phyloP scores from a whole-genome alignment of 1,284 basidiomycete genomes.

The Trichosporon faecale region DNA sequence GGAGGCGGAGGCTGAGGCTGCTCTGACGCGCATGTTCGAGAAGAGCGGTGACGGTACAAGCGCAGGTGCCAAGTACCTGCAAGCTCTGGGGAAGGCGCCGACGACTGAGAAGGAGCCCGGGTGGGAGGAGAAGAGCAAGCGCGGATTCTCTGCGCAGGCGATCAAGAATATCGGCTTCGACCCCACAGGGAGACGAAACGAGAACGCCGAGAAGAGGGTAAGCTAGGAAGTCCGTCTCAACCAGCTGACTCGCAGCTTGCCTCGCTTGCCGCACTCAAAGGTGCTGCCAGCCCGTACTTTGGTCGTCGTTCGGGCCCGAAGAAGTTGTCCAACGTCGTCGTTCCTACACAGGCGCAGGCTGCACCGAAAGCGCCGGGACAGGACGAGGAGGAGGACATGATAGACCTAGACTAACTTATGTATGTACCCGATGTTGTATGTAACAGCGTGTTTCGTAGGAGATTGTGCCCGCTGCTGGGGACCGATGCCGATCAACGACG shows the following conservation, averaged over 20 bases:
- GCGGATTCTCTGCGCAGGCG: slow-evolving; percentile 43
- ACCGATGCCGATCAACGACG: neutral
- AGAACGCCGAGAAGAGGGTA: slow-evolving; percentile 30
- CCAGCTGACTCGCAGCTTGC: slow-evolving; percentile 20
- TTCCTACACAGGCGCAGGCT: neutral
- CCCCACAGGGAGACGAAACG: slow-evolving; percentile 30
- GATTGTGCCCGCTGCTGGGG: neutral
- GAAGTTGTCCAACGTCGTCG: slow-evolving; percentile 13
- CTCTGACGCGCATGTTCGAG: slow-evolving; percentile 60
- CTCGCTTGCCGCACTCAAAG: slow-evolving; percentile 23
- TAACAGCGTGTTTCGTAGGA: neutral
- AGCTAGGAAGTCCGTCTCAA: slow-evolving; percentile 3
- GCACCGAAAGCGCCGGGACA: neutral
- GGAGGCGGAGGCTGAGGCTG: slow-evolving; percentile 60
- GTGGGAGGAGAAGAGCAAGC: slow-evolving; percentile 34
- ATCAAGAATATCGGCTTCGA: slow-evolving; percentile 51
- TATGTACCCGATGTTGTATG: slow-evolving; percentile 15
- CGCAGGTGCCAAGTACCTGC: slow-evolving; percentile 50
- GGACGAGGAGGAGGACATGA: slow-evolving; percentile 27
- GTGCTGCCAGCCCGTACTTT: slow-evolving; percentile 13
- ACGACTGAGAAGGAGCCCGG: slow-evolving; percentile 38
- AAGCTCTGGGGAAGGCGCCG: slow-evolving; percentile 54
- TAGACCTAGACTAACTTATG: slow-evolving; percentile 29
- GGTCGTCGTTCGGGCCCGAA: slow-evolving; percentile 13
- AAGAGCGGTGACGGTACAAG: slow-evolving; percentile 31